Conservation (phyloP, 202 grass and related monocot species). For the Tripidium arundinaceum region DNA sequence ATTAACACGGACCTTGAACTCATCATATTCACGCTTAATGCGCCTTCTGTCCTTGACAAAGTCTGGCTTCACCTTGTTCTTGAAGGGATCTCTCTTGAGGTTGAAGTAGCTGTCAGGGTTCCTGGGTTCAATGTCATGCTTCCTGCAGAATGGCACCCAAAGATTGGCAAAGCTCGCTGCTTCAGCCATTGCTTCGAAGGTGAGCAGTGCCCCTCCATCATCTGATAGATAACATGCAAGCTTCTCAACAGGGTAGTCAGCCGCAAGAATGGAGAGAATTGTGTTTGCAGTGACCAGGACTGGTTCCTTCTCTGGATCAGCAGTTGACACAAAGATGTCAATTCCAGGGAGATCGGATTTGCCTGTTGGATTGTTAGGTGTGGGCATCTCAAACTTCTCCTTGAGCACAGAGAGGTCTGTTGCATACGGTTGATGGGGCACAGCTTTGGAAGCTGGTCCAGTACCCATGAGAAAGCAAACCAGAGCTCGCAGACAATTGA, state of each 20-base stretch:
- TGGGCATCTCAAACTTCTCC: constrained; percentile 85
- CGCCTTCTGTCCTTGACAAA: constrained; percentile 95
- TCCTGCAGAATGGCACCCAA: constrained; percentile 98
- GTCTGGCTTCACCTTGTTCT: constrained; percentile 86
- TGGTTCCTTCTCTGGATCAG: constrained; percentile 90
- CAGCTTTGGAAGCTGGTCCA: constrained; percentile 96
- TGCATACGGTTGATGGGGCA: constrained; percentile 80
- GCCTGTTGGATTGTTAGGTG: constrained; percentile 70
- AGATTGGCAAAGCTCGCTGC: constrained; percentile 90
- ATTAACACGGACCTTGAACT: constrained; percentile 94
- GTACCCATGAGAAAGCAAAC: constrained; percentile 98
- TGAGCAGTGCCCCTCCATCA: constrained; percentile 91
- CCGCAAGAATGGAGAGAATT: constrained; percentile 89
- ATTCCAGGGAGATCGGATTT: constrained; percentile 90
- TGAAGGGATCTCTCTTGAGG: constrained; percentile 81
- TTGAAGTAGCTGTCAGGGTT: constrained; percentile 97
- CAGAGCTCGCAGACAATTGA: constrained; percentile 95
- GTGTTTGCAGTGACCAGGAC: constrained; percentile 95
- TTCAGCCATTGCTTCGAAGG: constrained; percentile 98
- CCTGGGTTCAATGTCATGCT: constrained; percentile 93
- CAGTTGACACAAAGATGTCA: constrained; percentile 88
- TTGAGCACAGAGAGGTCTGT: constrained; percentile 86
- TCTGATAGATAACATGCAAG: constrained; percentile 93
- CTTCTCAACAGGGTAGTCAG: constrained; percentile 95
- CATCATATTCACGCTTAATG: constrained; percentile 91